Conservation (phyloP, 805 yeast genomes). For the Tanozyma kutaoensis region DNA sequence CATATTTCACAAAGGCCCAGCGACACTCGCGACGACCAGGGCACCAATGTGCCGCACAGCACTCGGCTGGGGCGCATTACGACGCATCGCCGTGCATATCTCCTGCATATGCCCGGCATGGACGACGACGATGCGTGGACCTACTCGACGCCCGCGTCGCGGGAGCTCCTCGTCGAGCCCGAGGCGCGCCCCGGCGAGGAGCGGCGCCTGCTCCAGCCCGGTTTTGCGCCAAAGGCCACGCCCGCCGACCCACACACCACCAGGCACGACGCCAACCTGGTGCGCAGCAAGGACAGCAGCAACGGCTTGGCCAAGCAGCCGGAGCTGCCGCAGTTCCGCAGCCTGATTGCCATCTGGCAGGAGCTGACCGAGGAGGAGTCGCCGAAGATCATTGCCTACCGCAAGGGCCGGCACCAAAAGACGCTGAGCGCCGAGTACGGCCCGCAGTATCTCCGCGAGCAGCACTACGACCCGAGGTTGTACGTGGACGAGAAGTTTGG, state of each 20-base stretch:
- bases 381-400: constrained; percentile 25
- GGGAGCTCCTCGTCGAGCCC: constrained; percentile 18
- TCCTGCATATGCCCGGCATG: no score
- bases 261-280: constrained; percentile 28
- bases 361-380: constrained; percentile 7
- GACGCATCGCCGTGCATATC: no score
- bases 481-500: constrained; percentile 47
- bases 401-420: constrained; percentile 19
- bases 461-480: constrained; percentile 22
- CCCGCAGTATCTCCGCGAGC: constrained; percentile 1
- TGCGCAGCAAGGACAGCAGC: background rate
- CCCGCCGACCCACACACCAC: constrained; percentile 45
- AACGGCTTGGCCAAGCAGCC: background rate
- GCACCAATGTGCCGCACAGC: no score
- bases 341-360: constrained; percentile 7
- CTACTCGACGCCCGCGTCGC: constrained; percentile 24
- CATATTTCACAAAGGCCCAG: no score
- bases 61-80: no score
- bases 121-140: constrained; percentile 30
- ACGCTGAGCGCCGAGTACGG: constrained; percentile 13
- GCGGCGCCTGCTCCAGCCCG: background rate
- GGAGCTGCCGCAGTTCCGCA: constrained; percentile 1
- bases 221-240: constrained; percentile 16
- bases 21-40: no score
- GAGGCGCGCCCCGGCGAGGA: no score